Percentiles rank a stretch among this genome's conserved stretches.
These are phyloP conservation scores for Solanum okadae DNA, from an alignment of 257 asterid species.

Conservation along the genomic window DNA sequence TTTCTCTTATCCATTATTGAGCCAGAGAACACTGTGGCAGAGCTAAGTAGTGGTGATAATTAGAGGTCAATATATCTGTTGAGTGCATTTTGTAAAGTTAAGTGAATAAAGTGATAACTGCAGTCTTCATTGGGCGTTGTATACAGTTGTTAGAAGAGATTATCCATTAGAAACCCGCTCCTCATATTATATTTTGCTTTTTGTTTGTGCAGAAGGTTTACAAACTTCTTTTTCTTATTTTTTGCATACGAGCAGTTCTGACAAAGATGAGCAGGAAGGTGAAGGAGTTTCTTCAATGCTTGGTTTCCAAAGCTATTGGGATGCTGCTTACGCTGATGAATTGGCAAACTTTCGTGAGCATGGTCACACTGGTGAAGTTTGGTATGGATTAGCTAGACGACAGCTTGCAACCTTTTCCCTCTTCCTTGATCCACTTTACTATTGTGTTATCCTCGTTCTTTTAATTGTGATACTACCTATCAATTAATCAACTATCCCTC, in stretches of 20 bases:
- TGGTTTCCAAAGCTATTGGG: slow-evolving; percentile 98
- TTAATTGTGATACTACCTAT: not conserved
- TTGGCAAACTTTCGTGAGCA: slow-evolving; percentile 79
- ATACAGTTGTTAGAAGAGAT: not conserved
- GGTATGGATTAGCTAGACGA: slow-evolving; percentile 34
- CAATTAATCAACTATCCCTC: not conserved
- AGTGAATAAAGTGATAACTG: not conserved
- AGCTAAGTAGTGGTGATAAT: not conserved
- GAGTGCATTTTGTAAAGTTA: not conserved
- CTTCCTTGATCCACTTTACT: not conserved
- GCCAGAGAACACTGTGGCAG: not conserved
- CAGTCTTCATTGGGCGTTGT: not conserved
- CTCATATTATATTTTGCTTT: not conserved
- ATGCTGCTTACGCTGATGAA: slow-evolving; percentile 86
- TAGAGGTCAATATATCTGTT: not conserved
- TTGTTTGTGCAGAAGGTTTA: not conserved
- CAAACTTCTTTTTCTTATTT: not conserved
- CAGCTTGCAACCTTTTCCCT: not conserved
- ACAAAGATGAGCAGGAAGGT: slow-evolving; percentile 85
- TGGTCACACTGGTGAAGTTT: slow-evolving; percentile 93
- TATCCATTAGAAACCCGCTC: not conserved
- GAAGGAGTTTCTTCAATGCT: slow-evolving; percentile 74
- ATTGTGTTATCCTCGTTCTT: not conserved
- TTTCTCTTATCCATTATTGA: not conserved
- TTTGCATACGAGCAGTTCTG: slow-evolving; percentile 45